Conservation (phyloP, 352 stramenopile genomes). For the Pythium folliculosum region DNA sequence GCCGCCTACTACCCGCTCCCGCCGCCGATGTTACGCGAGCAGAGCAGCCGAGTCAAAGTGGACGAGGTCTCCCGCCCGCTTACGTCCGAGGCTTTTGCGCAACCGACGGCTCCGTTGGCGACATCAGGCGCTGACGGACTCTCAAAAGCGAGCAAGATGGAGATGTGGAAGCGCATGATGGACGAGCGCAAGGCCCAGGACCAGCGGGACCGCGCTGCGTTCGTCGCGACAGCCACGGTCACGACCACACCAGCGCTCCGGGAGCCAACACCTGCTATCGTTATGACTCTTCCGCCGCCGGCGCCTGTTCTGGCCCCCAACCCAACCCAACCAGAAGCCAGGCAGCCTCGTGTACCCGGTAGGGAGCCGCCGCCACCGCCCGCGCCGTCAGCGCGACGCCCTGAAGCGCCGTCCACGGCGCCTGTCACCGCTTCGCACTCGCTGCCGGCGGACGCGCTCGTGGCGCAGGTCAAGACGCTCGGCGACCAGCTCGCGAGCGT, state of each 20-base stretch:
- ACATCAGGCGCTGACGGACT: constrained; percentile 11
- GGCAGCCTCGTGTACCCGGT: too few relatives aligned
- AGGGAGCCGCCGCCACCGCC: not conserved
- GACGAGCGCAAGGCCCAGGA: constrained; percentile 46
- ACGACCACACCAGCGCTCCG: not conserved
- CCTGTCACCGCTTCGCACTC: not conserved
- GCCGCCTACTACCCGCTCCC: not conserved
- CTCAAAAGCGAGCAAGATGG: constrained; percentile 56
- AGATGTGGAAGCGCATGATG: constrained; percentile 68
- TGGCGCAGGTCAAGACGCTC: constrained; percentile 31
- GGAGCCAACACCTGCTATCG: too few relatives aligned
- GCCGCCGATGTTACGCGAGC: not conserved
- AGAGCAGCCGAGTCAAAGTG: not conserved
- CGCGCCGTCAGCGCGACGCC: not conserved
- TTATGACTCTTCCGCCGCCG: too few relatives aligned
- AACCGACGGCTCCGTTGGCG: not conserved
- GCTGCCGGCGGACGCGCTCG: constrained; percentile 8
- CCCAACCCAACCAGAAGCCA: too few relatives aligned
- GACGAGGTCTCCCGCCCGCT: not conserved
- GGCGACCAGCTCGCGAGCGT: constrained; percentile 54
- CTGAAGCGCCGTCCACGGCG: not conserved
- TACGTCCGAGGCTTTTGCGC: not conserved
- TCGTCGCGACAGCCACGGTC: too few relatives aligned
- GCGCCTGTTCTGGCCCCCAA: too few relatives aligned
- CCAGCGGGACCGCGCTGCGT: constrained; percentile 20